These are phyloP conservation scores for Fusarium sp. DNA, from an alignment of 2,329 filamentous ascomycete genomes.

Conservation along the genomic window DNA sequence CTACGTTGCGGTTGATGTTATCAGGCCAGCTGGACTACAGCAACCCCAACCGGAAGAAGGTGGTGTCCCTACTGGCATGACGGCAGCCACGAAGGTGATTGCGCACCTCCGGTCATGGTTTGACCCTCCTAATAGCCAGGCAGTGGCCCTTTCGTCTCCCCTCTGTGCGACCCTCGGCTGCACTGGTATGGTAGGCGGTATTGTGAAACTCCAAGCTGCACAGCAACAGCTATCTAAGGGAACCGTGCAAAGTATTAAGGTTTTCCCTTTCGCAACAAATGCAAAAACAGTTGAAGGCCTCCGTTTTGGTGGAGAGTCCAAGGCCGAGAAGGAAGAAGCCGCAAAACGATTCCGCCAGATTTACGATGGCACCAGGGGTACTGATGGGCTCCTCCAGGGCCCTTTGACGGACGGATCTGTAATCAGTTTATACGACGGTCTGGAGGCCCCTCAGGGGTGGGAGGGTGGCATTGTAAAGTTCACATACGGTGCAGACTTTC, in stretches of 20 bases:
- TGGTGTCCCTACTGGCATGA: constrained; percentile 63
- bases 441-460: constrained; percentile 73
- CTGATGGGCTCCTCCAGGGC: constrained; percentile 78
- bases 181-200: constrained; percentile 81
- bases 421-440: constrained; percentile 68
- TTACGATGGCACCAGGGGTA: constrained; percentile 69
- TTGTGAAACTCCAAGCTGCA: constrained; percentile 88
- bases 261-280: constrained; percentile 80
- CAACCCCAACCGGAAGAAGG: constrained; percentile 77
- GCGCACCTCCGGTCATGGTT: constrained; percentile 84
- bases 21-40: constrained; percentile 83
- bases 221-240: constrained; percentile 76
- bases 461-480: constrained; percentile 87
- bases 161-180: constrained; percentile 81
- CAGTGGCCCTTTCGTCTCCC: constrained; percentile 81
- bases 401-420: constrained; percentile 91
- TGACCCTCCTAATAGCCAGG: constrained; percentile 84
- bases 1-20: constrained; percentile 86
- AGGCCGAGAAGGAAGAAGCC: constrained; percentile 83
- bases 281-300: constrained; percentile 73
- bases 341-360: constrained; percentile 77
- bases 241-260: constrained; percentile 74
- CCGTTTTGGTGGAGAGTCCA: constrained; percentile 89
- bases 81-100: constrained; percentile 70
- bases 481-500: constrained; percentile 60